Evolutionary conservation across 2,329 filamentous ascomycete species (phyloP).

Genomic region (Fusarium lyarnte): DNA sequence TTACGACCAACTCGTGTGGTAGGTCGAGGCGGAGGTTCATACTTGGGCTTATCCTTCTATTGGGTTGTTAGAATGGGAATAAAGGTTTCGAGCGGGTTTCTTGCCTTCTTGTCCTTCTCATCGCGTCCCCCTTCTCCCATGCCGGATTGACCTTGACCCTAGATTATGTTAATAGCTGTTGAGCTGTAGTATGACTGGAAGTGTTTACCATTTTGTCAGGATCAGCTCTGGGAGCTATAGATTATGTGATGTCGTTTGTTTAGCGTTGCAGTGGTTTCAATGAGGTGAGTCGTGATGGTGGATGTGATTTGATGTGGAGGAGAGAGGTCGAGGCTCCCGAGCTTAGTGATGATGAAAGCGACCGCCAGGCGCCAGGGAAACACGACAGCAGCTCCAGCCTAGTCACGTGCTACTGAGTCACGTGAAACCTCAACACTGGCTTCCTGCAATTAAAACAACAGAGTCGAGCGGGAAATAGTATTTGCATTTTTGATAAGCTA

Average conservation of each 20-base stretch:
- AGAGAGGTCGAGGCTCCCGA: constrained; percentile 39
- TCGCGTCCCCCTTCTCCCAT: constrained; percentile 86
- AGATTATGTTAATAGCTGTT: constrained; percentile 33
- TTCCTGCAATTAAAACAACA: background rate
- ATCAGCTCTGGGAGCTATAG: constrained; percentile 45
- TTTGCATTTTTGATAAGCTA: background rate
- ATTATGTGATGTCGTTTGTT: constrained; percentile 8
- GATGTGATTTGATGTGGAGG: constrained; percentile 38
- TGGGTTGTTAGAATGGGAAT: constrained; percentile 29
- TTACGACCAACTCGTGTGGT: constrained; percentile 97
- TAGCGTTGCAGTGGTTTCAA: constrained; percentile 4
- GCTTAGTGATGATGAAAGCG: constrained; percentile 49
- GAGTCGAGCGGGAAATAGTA: background rate
- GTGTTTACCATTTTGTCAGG: constrained; percentile 48
- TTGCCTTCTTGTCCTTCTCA: constrained; percentile 93
- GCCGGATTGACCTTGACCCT: constrained; percentile 89
- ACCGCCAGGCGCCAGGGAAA: constrained; percentile 56
- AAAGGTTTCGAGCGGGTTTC: constrained; percentile 10
- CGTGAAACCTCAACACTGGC: constrained; percentile 9
- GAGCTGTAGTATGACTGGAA: background rate
- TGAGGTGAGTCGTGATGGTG: constrained; percentile 25
- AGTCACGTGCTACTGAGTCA: constrained; percentile 45
- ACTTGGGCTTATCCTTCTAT: constrained; percentile 99
- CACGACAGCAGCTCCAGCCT: constrained; percentile 52
- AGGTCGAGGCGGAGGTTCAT: constrained; percentile 95